Base-by-base conservation (phyloP, 169 alveolate genomes). In the Plasmodium malariae region DNA sequence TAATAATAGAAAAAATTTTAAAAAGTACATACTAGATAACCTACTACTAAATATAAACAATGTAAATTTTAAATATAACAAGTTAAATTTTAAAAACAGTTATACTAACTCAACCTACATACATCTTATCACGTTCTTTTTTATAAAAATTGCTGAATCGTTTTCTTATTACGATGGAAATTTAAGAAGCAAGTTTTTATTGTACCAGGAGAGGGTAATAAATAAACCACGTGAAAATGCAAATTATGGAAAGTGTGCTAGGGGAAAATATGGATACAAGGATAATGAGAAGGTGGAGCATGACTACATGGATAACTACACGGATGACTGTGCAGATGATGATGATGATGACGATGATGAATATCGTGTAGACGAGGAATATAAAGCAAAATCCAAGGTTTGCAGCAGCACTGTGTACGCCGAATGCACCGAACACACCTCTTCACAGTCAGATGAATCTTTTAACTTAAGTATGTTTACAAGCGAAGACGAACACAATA, bases 151-250 rank as follows among this genome's bases (percentile, higher is more conserved):
- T 12, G 85, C 85, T 1, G 91, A 83, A 17, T 49, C 85, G 3
- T 83, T 83, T 48, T 51, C 91, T 34, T 60, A 26, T 30, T 83
- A 83, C 67, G 34, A 65, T n/a, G 91, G 83, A 0, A 85, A 83
- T 37, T 34, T 83, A 36, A 83, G 67, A 59, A 55, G 32, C n/a
- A 83, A 40, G 21, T 83, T 67, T 67, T 34, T 65, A 9, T 5
- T 43, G 43, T 48, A 49, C 26, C 67, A 45, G 1, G 45, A 45
- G 14, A 30, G 11, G 30, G 30, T 12, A 28, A 28, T 40, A 28
- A 59, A 21, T 0, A 49, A 36, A 32, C 2, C 1, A 48, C 43
- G 62, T 24, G 9, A 3, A 57, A 6, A 26, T 3, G 30, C 19
- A 4, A 11, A 57, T 3, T 2, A 3, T 21, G 51, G 11, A 40